Percentiles rank a stretch among this genome's conserved stretches.
Conservation (phyloP, 306 rosid species). For the Senna tora region DNA sequence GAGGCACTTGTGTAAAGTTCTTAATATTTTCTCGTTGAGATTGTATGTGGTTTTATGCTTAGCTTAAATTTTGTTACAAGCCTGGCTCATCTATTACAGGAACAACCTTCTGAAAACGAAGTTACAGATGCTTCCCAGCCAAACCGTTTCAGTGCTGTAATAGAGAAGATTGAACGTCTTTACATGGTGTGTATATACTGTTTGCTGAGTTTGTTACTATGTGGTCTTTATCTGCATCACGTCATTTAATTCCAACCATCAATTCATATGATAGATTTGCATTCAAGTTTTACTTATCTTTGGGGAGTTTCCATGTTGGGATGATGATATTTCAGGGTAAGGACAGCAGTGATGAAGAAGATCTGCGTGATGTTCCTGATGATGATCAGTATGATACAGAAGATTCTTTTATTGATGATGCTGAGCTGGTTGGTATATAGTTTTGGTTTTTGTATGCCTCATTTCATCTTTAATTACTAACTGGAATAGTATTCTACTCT, state of each 20-base stretch:
- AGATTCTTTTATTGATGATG: conserved; percentile 97
- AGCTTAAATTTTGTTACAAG: conserved; percentile 12
- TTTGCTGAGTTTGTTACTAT: conserved; percentile 25
- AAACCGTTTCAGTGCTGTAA: conserved; percentile 94
- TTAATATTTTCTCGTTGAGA: conserved; percentile 13
- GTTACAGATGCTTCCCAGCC: conserved; percentile 71
- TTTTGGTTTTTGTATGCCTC: conserved; percentile 37
- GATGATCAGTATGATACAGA: conserved; percentile 99
- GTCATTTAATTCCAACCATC: conserved; percentile 18
- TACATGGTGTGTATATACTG: conserved; percentile 62
- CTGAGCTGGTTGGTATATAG: conserved; percentile 84
- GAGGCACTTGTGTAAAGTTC: neutral
- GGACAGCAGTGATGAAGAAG: conserved; percentile 96
- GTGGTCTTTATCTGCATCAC: neutral
- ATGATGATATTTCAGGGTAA: conserved; percentile 65
- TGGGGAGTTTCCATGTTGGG: conserved; percentile 23
- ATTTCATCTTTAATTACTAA: conserved; percentile 33
- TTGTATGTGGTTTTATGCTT: conserved; percentile 23
- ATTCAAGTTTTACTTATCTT: conserved; percentile 19
- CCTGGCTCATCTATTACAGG: conserved; percentile 51
- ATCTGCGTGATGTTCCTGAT: conserved; percentile 73
- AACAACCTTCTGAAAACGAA: conserved; percentile 59
- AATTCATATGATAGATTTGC: conserved; percentile 20
- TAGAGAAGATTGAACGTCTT: conserved; percentile 96
- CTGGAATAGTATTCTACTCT: conserved; percentile 21